Conservation (phyloP, 2,329 filamentous ascomycete genomes). For the Pseudogymnoascus destructans region DNA sequence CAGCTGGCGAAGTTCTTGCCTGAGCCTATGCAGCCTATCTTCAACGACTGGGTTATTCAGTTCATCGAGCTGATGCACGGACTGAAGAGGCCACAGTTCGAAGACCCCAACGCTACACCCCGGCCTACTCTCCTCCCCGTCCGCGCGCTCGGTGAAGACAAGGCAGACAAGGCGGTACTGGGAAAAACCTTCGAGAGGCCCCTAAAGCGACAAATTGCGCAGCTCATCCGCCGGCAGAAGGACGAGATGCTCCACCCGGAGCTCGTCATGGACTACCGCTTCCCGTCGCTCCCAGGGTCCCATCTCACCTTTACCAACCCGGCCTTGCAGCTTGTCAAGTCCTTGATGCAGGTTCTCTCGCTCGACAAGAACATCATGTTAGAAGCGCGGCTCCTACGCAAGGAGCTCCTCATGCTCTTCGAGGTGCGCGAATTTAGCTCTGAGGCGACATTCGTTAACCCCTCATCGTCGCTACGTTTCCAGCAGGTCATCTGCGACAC, state of each 20-base stretch:
- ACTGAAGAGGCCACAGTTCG: slow-evolving; percentile 53
- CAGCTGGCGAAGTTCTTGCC: slow-evolving; percentile 88
- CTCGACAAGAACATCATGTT: slow-evolving; percentile 84
- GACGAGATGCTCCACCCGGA: slow-evolving; percentile 83
- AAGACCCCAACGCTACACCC: slow-evolving; percentile 37
- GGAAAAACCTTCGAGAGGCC: slow-evolving; percentile 79
- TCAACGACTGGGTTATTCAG: slow-evolving; percentile 86
- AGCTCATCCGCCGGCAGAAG: slow-evolving; percentile 73
- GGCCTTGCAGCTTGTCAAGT: slow-evolving; percentile 81
- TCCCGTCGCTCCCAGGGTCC: slow-evolving; percentile 66
- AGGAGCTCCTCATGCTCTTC: slow-evolving; percentile 79
- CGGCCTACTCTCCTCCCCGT: slow-evolving; percentile 45
- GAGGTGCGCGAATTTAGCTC: slow-evolving; percentile 88
- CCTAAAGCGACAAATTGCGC: slow-evolving; percentile 74
- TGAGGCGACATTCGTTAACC: slow-evolving; percentile 79
- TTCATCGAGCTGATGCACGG: slow-evolving; percentile 91
- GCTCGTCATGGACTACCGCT: slow-evolving; percentile 72
- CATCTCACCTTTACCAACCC: slow-evolving; percentile 56
- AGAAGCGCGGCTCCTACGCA: slow-evolving; percentile 76
- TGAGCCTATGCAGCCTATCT: slow-evolving; percentile 62
- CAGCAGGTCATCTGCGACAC: slow-evolving; percentile 72
- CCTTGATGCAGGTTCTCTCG: slow-evolving; percentile 79
- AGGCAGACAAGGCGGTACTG: slow-evolving; percentile 50
- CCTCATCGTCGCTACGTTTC: slow-evolving; percentile 60
- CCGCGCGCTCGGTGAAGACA: slow-evolving; percentile 43